Evolutionary conservation across 768 basidiomycete genomes (phyloP).

Genomic region (Candolleomyces eurysporus): DNA sequence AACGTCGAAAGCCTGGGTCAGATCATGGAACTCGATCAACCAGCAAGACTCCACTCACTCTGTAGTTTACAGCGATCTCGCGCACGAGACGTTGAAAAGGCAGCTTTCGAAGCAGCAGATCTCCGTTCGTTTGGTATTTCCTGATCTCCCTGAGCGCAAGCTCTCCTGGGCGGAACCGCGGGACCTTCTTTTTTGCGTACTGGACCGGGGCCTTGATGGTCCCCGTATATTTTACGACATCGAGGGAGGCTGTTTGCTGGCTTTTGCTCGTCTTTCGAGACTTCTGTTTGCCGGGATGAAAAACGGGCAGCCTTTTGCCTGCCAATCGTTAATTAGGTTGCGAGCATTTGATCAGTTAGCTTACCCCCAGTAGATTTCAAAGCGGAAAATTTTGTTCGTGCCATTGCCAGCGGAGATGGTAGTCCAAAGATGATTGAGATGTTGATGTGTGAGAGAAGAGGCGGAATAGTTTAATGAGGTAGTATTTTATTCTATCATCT

Average conservation of each 20-base stretch:
- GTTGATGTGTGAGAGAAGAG: no score
- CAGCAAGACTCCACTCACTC: conserved; percentile 8
- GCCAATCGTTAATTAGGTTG: no score
- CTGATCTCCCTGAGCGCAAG: conserved; percentile 22
- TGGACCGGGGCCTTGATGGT: neutral
- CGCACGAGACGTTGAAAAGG: conserved; percentile 24
- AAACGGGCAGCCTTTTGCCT: neutral
- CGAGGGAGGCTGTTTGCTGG: neutral
- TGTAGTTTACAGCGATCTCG: conserved; percentile 20
- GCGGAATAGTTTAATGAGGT: no score
- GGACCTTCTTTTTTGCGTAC: neutral
- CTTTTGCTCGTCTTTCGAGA: neutral
- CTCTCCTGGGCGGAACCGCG: conserved; percentile 9
- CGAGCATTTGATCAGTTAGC: no score
- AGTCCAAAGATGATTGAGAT: neutral
- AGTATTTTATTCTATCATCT: no score
- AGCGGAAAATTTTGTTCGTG: neutral
- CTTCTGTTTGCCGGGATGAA: neutral
- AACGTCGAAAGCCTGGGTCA: conserved; percentile 45
- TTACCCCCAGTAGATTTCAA: neutral
- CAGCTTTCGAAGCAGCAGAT: conserved; percentile 20
- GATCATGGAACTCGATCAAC: neutral
- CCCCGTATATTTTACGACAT: no score
- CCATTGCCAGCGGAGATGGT: neutral
- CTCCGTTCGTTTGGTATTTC: conserved; percentile 17